Evolutionary conservation across 805 yeast species (phyloP), one percentile per base, ranked within the genome.

Genomic region (Yueomyces sp.): DNA sequence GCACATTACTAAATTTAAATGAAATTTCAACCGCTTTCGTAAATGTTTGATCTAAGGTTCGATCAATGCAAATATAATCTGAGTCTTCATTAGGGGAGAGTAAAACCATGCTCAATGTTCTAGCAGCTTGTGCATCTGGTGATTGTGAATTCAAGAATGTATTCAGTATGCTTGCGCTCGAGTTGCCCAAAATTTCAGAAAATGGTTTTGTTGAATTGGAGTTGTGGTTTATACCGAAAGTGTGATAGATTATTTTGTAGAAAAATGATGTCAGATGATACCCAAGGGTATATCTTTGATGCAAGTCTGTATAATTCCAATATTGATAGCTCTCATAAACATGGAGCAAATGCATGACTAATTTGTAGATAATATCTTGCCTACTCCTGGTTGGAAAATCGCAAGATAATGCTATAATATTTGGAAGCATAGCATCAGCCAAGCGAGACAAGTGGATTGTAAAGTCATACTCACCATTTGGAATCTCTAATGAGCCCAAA

Each of bases 261-360:
- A 85, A 81, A 2, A 77, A 64, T 28, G 68, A 68, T 11, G 80
- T 64, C 4, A 78, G 67, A 42, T 67, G 62, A 4, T 69, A 63
- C 0, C 88, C 86, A 39, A 86, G 66, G 50, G 76, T 72, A 49
- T 75, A 67, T 47, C 78, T 76, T 53, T 86, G 84, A 40, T 65
- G 59, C 1, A 74, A 63, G 8, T 70, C 58, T 31, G 66, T 63
- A 58, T 77, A 87, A 49, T 77, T 73, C 83, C 94, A 85, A 54
- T 72, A 75, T 3, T 71, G 63, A 50, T 79, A 83, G 50, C 84
- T 77, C 53, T 86, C 95, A 61, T 79, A 85, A 0, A 84, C 73
- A 42, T 73, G 74, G n/a, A 84, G 61, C 37, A 78, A 64, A 57
- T 81, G 83, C 4, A 64, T 57, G 1, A 73, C 65, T 40, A 84